These are phyloP conservation scores for Fusarium multiceps DNA, from an alignment of 2,329 filamentous ascomycete genomes.

Conservation along the genomic window DNA sequence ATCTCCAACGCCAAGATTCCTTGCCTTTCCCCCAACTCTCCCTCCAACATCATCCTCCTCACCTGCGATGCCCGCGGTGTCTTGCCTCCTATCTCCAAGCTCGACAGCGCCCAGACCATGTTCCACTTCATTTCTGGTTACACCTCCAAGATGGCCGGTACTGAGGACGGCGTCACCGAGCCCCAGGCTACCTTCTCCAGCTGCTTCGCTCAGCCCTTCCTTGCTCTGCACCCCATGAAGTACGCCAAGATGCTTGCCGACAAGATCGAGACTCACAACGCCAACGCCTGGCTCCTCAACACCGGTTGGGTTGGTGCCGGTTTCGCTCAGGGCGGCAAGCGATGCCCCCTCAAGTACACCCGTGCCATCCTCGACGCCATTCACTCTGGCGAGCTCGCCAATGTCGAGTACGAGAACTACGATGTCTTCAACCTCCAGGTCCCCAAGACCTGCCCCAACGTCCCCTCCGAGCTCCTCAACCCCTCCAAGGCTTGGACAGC, in stretches of 20 bases:
- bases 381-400: constrained; percentile 94
- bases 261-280: constrained; percentile 95
- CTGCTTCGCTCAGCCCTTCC: constrained; percentile 99
- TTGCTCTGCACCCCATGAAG: constrained; percentile 98
- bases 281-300: constrained; percentile 98
- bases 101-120: constrained; percentile 95
- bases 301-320: constrained; percentile 97
- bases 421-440: constrained; percentile 96
- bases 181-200: constrained; percentile 99
- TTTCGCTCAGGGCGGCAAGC: constrained; percentile 90
- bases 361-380: constrained; percentile 98
- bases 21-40: constrained; percentile 87
- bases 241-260: constrained; percentile 98
- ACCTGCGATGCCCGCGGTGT: constrained; percentile 98
- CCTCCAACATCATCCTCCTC: constrained; percentile 96
- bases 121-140: constrained; percentile 99
- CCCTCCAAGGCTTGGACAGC: constrained; percentile 92
- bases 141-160: constrained; percentile 99
- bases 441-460: constrained; percentile 89
- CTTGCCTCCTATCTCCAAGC: constrained; percentile 96
- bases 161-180: constrained; percentile 95
- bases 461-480: constrained; percentile 93
- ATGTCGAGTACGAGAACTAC: constrained; percentile 93
- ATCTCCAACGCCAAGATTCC: constrained; percentile 99
- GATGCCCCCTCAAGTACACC: constrained; percentile 98